Conservation (phyloP, 2,329 filamentous ascomycete species). For the Alternaria infectoria region DNA sequence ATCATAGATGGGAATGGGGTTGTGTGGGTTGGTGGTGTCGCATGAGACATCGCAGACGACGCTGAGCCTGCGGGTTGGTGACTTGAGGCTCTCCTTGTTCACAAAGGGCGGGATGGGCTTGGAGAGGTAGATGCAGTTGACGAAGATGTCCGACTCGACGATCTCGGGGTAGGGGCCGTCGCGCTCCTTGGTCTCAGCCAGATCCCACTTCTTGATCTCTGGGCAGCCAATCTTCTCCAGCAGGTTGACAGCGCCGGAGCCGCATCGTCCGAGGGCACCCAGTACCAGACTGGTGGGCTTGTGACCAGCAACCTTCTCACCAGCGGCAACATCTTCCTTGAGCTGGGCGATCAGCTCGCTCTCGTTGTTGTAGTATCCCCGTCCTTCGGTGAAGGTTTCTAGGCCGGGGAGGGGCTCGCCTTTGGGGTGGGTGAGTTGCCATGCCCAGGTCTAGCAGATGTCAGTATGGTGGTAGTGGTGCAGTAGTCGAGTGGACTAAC, state of each 20-base stretch:
- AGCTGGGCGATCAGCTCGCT: conserved; percentile 74
- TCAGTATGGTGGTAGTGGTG: conserved; percentile 3
- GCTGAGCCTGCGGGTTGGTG: conserved; percentile 72
- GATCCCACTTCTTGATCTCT: conserved; percentile 75
- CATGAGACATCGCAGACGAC: conserved; percentile 65
- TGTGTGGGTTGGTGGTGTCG: conserved; percentile 75
- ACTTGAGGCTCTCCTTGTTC: conserved; percentile 70
- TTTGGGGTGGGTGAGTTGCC: conserved; percentile 75
- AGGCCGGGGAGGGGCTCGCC: conserved; percentile 71
- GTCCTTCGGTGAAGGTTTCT: conserved; percentile 56
- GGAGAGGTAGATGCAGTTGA: conserved; percentile 74
- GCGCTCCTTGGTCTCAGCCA: conserved; percentile 72
- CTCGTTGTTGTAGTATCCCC: conserved; percentile 74
- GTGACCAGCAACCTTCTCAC: conserved; percentile 69
- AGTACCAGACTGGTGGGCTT: conserved; percentile 81
- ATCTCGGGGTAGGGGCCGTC: conserved; percentile 81
- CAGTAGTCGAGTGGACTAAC: conserved; percentile 14
- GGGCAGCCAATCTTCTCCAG: conserved; percentile 76
- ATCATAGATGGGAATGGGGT: conserved; percentile 80
- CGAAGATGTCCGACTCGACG: conserved; percentile 63
- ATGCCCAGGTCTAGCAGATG: conserved; percentile 73
- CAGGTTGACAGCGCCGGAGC: conserved; percentile 81
- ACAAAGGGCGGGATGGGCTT: conserved; percentile 83
- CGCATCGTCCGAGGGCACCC: conserved; percentile 79
- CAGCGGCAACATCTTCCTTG: conserved; percentile 71